Percentiles rank a stretch among this genome's conserved stretches.
These are phyloP conservation scores for Pascua sp. DNA, from an alignment of 1,284 basidiomycete species.

Conservation along the genomic window DNA sequence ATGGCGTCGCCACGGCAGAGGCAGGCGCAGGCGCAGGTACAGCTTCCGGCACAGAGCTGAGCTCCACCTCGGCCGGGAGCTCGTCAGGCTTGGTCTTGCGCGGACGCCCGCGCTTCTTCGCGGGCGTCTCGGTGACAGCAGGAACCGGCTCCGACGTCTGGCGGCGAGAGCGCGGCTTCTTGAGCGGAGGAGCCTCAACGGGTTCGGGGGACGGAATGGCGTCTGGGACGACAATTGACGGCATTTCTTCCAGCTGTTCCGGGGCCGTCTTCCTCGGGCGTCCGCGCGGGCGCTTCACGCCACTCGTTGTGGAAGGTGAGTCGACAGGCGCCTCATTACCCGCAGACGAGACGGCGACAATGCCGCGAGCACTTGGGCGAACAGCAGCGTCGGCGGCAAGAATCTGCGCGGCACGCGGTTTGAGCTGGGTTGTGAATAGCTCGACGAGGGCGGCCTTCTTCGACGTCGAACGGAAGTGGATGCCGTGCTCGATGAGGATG, in stretches of 20 bases:
- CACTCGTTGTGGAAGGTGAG: slow-evolving; percentile 3
- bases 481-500: slow-evolving; percentile 61
- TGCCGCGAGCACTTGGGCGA: slow-evolving; percentile 42
- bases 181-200: slow-evolving; percentile 9
- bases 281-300: slow-evolving; percentile 24
- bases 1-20: not conserved
- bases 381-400: slow-evolving; percentile 32
- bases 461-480: slow-evolving; percentile 70
- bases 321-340: slow-evolving; percentile 18
- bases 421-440: slow-evolving; percentile 73
- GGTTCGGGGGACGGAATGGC: not conserved
- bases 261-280: slow-evolving; percentile 20
- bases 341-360: slow-evolving; percentile 32
- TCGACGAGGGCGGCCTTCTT: slow-evolving; percentile 82
- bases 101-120: slow-evolving; percentile 8
- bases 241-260: slow-evolving; percentile 9
- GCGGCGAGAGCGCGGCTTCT: slow-evolving; percentile 14
- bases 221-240: slow-evolving; percentile 2
- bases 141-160: slow-evolving; percentile 1
- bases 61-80: not conserved
- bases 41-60: not conserved
- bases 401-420: slow-evolving; percentile 57
- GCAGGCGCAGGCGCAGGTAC: not conserved
- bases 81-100: slow-evolving; percentile 5
- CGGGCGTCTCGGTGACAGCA: not conserved